Evolutionary conservation across 1,284 basidiomycete genomes (phyloP), one percentile per base, ranked within the genome.

Genomic region (Ceratobasidium theobromae): DNA sequence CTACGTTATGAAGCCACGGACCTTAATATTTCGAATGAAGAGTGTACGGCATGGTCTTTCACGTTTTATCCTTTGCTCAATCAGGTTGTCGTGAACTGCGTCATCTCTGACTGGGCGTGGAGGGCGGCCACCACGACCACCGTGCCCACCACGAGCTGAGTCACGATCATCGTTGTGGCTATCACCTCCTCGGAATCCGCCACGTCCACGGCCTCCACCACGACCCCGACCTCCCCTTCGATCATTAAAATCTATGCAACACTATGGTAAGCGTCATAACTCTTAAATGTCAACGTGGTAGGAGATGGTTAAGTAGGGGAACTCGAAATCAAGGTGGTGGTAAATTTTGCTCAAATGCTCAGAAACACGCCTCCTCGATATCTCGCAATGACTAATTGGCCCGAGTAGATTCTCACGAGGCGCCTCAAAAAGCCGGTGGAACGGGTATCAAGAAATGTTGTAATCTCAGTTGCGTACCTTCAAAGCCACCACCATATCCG

Each of bases 11-110:
- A 9, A 8, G 41, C 52, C n/a, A 77, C 79, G 69, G 71, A 91
- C 95, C 85, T 94, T 95, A 73, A 98, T 91, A 76, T 98, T 98
- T 72, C 96, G 89, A 70, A 98, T 94, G 75, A 99, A 99, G 40
- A 99, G 79, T 0, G 95, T 98, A 55, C 96, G 85, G 76, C 96
- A 97, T 0, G 95, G 95, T 72, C 92, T 84, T 78, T 97, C 95
- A 72, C 90, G 86, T 75, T 92, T 87, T 70, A 94, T 89, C 69
- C 93, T 86, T 75, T 94, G 89, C 79, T 91, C 89, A 78, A 94
- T 94, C 70, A 93, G 86, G 30, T 86, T 87, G 75, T 91, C 89
- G 80, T 89, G 88, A 48, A 88, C 84, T 77, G 91, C 90, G 78
- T 89, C 88, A 75, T 91, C 87, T 79, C 84, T 83, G 76, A 89